phyloP scores from a whole-genome alignment of 179 eudicot genomes.

The Amaranthus tricolor region DNA sequence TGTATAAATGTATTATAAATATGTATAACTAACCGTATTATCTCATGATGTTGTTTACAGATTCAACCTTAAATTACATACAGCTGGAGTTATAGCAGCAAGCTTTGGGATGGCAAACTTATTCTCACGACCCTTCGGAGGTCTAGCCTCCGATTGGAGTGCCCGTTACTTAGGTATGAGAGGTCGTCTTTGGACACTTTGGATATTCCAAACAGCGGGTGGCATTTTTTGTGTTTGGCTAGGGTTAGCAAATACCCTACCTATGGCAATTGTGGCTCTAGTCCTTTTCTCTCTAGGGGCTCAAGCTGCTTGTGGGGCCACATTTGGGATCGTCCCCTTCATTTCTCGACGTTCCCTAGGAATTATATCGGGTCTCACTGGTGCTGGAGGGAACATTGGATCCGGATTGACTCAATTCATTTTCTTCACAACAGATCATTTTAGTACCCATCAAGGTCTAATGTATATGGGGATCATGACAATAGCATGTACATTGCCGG shows the following conservation, averaged over 20 bases:
- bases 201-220: conserved; percentile 28
- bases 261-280: conserved; percentile 30
- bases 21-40: not conserved
- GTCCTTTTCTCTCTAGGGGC: conserved; percentile 24
- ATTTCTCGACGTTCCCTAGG: conserved; percentile 26
- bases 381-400: conserved; percentile 30
- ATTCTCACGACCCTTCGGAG: conserved; percentile 30
- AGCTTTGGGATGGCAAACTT: conserved; percentile 35
- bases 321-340: conserved; percentile 38
- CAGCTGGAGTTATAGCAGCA: conserved; percentile 29
- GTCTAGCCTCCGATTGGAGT: conserved; percentile 21
- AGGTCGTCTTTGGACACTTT: conserved; percentile 30
- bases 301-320: conserved; percentile 31
- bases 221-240: conserved; percentile 30
- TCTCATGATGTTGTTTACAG: conserved; percentile 9
- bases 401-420: conserved; percentile 23
- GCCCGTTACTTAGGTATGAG: conserved; percentile 34
- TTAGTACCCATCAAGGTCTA: conserved; percentile 22
- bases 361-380: conserved; percentile 27
- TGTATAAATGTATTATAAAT: not conserved
- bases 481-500: conserved; percentile 21
- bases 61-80: conserved; percentile 24
- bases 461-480: conserved; percentile 30
- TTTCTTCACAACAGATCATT: conserved; percentile 18
- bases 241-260: conserved; percentile 22